Conservation (phyloP, 208 protist species). For the Lotmaria passim region DNA sequence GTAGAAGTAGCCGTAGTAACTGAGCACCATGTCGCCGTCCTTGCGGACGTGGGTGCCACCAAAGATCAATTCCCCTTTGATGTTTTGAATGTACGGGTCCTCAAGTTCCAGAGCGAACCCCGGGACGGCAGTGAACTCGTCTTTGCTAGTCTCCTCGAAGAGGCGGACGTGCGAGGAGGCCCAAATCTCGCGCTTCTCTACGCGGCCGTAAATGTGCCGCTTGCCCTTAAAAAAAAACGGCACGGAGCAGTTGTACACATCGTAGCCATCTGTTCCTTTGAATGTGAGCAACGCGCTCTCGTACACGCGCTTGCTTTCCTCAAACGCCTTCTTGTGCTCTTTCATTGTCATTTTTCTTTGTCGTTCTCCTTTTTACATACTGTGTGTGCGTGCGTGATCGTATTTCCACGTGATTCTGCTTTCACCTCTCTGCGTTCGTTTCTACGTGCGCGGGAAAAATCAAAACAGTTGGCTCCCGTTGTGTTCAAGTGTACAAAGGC, state of each 20-base stretch:
- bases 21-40: constrained; percentile 33
- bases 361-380: background rate
- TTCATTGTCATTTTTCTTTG: background rate
- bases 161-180: constrained; percentile 53
- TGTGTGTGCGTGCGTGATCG: too few relatives aligned
- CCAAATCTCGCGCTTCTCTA: constrained; percentile 54
- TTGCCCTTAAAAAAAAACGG: constrained; percentile 57
- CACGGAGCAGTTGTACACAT: constrained; percentile 72
- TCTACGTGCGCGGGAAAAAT: too few relatives aligned
- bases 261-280: constrained; percentile 51
- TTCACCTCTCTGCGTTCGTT: too few relatives aligned
- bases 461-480: too few relatives aligned
- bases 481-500: too few relatives aligned
- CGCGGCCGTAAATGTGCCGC: constrained; percentile 57
- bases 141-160: constrained; percentile 62
- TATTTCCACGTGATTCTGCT: too few relatives aligned
- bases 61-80: constrained; percentile 53
- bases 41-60: constrained; percentile 60
- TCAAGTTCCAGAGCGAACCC: constrained; percentile 53
- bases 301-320: constrained; percentile 38
- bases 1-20: constrained; percentile 65
- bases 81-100: constrained; percentile 53
- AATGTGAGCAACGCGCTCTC: constrained; percentile 56
- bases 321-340: constrained; percentile 40
- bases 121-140: constrained; percentile 56